Evolutionary conservation across 2,329 filamentous ascomycete species (phyloP), one percentile per base, ranked within the genome.

Genomic region (Apiospora koreana): DNA sequence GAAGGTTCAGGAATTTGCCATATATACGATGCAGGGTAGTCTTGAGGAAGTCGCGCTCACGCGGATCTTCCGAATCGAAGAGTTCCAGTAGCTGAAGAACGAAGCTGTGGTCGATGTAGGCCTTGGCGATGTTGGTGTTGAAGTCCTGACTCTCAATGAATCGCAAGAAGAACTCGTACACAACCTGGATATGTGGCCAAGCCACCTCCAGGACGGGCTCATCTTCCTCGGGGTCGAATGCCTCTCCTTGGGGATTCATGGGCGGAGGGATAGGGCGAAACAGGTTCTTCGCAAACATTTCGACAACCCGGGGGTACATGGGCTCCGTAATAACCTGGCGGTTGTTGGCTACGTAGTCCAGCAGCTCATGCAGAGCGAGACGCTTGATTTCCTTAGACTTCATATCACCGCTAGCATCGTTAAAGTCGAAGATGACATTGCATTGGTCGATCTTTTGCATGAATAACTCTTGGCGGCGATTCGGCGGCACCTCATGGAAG

Each of bases 371-470:
- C 62, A 99, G 87, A 54, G 96, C 96, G 75, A 99, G 86, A 78
- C 96, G 90, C 86, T 99, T 99, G 87, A 99, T 98, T 83, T 99
- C 96, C 85, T 99, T 99, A 65, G 95, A 97, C 83, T 99, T 99
- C 95, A 99, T 98, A 80, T 99, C 96, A 75, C 92, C 95, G 74
- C 94, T 97, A 66, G 95, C 94, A 82, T 99, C 96, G 80, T 98
- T 99, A 85, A 99, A 99, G 84, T 99, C 96, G 80, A 99, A 99
- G 78, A 99, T 99, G 85, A 99, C 97, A 80, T 99, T 99, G 86
- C 96, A 99, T 81, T 99, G 96, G 78, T 98, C 96, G 76, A 99
- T 96, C 87, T 99, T 99, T 80, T 98, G 95, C 95, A 99, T 98
- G 83, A 99, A 99, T 23, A 99, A 89, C 76, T 98, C 95, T 83